A percentile compares a stretch with the other conserved stretches of the same genome.
Evolutionary conservation across 2,329 filamentous ascomycete genomes (phyloP).

Genomic region (Eutypella sp.): DNA sequence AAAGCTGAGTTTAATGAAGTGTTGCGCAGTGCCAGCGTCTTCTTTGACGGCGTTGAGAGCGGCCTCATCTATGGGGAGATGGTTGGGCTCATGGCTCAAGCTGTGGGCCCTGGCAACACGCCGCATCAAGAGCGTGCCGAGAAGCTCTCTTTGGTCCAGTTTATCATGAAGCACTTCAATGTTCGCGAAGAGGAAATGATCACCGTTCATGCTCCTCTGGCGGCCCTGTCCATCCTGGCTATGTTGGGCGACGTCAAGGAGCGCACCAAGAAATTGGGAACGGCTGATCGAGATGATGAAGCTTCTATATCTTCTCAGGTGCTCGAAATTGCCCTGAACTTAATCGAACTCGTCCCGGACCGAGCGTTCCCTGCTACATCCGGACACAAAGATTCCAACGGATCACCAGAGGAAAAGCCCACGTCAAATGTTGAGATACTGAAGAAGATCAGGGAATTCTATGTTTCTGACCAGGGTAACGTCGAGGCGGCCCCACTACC

Average conservation of each 20-base stretch:
- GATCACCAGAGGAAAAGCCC: conserved; percentile 23
- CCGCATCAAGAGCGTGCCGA: conserved; percentile 46
- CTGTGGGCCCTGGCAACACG: conserved; percentile 45
- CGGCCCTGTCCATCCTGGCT: conserved; percentile 58
- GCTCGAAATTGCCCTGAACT: conserved; percentile 46
- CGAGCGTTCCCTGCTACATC: conserved; percentile 48
- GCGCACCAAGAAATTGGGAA: conserved; percentile 19
- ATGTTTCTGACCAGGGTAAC: conserved; percentile 65
- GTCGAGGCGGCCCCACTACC: conserved; percentile 58
- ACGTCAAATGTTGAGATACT: conserved; percentile 48
- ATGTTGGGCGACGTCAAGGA: conserved; percentile 54
- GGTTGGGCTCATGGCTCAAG: conserved; percentile 59
- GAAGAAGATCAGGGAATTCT: conserved; percentile 60
- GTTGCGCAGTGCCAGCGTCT: conserved; percentile 85
- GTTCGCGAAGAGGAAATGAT: conserved; percentile 95
- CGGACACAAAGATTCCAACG: conserved; percentile 15
- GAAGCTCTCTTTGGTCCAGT: conserved; percentile 69
- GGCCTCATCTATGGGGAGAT: conserved; percentile 87
- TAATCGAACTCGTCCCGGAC: conserved; percentile 61
- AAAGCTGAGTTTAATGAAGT: conserved; percentile 78
- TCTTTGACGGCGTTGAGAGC: conserved; percentile 96
- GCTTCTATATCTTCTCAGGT: conserved; percentile 26
- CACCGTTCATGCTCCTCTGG: conserved; percentile 73
- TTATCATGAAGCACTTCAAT: conserved; percentile 85
- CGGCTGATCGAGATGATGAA: conserved; percentile 15